Evolutionary conservation across 2,329 filamentous ascomycete genomes (phyloP), one percentile per base, ranked within the genome.

Genomic region (Xylariaceae sp.): DNA sequence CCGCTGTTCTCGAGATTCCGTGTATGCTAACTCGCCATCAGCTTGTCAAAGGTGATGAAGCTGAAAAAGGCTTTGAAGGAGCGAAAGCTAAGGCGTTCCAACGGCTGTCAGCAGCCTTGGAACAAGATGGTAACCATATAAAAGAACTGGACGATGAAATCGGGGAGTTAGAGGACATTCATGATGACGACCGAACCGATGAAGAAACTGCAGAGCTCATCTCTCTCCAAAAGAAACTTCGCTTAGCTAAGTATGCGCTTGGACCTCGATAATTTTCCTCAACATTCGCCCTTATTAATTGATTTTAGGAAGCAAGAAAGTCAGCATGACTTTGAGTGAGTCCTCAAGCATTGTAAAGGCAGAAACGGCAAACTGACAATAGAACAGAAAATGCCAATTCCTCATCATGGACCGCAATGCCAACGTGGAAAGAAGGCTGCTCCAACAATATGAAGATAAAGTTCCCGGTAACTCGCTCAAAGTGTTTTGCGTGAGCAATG

Each of bases 401-500:
- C 57, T 76, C 0, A 65, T 78, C 8, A 60, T 54, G 3, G 68
- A 62, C 7, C 72, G 76, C 1, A 78, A 77, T 51, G 54, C 46
- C 0, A 63, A 63, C 13, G 64, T 78, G 5, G 61, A 59, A 1
- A 19, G 45, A 1, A 40, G 62, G 2, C 65, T 78, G 6, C 47
- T 40, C 0, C 34, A 44, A 0, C 43, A 59, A 1, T 76, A 77
- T 50, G 26, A 47, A 6, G 43, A 57, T 13, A 53, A 61, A 8
- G 54, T 70, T 1, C 56, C 61, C 0, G 61, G 44, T 6, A 59
- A 57, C 21, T 39, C 55, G 1, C 55, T 74, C 29, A 61, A 59
- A 2, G 68, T 75, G 5, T 77, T 77, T 54, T 78, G 75, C 47
- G 70, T 74, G 9, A 75, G 75, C 60, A 79, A 78, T 56, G 64